Conservation (phyloP, 139 green algal species). For the Dunaliella sp. region DNA sequence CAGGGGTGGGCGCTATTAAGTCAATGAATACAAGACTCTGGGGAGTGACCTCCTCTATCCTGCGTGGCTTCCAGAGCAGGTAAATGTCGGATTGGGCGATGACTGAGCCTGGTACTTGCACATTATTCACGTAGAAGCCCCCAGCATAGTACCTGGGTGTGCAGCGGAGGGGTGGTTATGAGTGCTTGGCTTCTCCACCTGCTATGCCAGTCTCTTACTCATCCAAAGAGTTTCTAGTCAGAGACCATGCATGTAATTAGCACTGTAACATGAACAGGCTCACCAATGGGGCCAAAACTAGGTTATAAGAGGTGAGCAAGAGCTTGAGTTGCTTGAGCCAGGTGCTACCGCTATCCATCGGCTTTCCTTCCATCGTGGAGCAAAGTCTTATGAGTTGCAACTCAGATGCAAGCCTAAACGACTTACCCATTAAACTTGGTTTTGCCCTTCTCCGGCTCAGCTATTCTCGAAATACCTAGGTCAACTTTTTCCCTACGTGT, state of each 20-base stretch:
- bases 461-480: slow-evolving; percentile 34
- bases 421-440: slow-evolving; percentile 45
- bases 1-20: slow-evolving; percentile 36
- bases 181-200: too few relatives aligned
- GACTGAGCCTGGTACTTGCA: slow-evolving; percentile 45
- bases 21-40: slow-evolving; percentile 38
- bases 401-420: too few relatives aligned
- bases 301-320: too few relatives aligned
- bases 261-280: too few relatives aligned
- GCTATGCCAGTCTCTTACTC: too few relatives aligned
- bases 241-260: too few relatives aligned
- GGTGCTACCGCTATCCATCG: too few relatives aligned
- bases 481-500: not conserved
- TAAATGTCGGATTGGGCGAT: slow-evolving; percentile 34
- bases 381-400: too few relatives aligned
- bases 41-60: slow-evolving; percentile 36
- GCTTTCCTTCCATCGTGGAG: too few relatives aligned
- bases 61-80: slow-evolving; percentile 41
- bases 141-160: slow-evolving; percentile 43
- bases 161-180: not conserved
- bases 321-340: too few relatives aligned
- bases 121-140: slow-evolving; percentile 52
- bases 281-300: too few relatives aligned
- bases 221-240: too few relatives aligned
- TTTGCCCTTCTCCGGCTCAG: slow-evolving; percentile 41